Evolutionary conservation across 164 flowering plant genomes (phyloP).

Genomic region (Annona cherimola): DNA sequence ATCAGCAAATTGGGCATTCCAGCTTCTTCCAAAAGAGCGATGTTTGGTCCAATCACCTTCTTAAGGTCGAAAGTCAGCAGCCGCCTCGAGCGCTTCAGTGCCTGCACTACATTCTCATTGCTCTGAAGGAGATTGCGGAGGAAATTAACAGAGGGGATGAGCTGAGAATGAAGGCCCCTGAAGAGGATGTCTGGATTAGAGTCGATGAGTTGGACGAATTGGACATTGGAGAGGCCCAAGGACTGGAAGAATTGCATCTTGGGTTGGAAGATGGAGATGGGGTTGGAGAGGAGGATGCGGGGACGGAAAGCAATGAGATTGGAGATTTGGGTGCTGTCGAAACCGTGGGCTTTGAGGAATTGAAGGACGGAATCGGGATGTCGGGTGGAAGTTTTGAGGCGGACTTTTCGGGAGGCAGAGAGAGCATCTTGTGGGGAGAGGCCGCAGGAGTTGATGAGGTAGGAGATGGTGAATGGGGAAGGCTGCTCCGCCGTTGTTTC

Average conservation of each 20-base stretch:
- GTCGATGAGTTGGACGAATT: constrained; percentile 3
- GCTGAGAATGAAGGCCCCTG: constrained; percentile 2
- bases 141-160: constrained; percentile 2
- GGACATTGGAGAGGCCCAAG: constrained; percentile 9
- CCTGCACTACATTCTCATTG: constrained; percentile 5
- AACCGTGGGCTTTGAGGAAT: constrained; percentile 7
- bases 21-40: constrained; percentile 5
- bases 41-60: constrained; percentile 1
- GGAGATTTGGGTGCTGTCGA: constrained; percentile 7
- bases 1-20: not conserved
- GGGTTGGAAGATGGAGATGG: constrained; percentile 12
- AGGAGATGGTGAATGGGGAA: not conserved
- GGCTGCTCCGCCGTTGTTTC: not conserved
- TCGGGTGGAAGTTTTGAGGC: not conserved
- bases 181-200: not conserved
- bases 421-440: constrained; percentile 9
- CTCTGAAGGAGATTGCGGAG: not conserved
- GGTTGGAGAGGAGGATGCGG: constrained; percentile 1
- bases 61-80: not conserved
- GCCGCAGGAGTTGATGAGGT: constrained; percentile 8
- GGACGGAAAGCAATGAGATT: constrained; percentile 3
- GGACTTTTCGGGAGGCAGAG: not conserved
- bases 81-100: constrained; percentile 2
- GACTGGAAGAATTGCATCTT: constrained; percentile 4
- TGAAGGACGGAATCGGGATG: constrained; percentile 7